Percentiles rank a stretch among this genome's conserved stretches.
These are phyloP conservation scores for Acer saccharum DNA, from an alignment of 345 rosid genomes.

Conservation along the genomic window DNA sequence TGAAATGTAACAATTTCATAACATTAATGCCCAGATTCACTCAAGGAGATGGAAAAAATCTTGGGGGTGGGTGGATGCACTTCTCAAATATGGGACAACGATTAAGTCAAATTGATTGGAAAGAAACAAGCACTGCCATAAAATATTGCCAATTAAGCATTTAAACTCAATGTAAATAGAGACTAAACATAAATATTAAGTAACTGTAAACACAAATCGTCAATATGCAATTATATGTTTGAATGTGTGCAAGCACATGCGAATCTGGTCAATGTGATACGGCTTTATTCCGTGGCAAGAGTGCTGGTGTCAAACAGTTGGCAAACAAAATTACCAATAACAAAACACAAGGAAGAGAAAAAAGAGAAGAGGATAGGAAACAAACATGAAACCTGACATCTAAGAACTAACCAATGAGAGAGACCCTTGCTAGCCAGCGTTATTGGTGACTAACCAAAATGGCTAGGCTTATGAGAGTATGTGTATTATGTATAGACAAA, in stretches of 20 bases:
- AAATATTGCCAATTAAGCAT: no score
- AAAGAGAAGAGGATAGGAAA: background rate
- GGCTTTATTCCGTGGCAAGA: background rate
- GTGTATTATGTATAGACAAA: background rate
- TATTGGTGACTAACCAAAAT: background rate
- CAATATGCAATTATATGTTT: background rate
- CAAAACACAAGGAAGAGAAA: background rate
- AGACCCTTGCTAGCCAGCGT: background rate
- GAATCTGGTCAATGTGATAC: background rate
- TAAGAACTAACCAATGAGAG: background rate
- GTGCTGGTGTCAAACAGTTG: background rate
- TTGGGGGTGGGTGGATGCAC: no score
- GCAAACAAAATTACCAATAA: no score
- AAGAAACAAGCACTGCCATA: no score
- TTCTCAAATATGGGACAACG: no score
- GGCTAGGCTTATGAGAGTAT: background rate
- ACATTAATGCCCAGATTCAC: background rate
- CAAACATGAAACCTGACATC: background rate
- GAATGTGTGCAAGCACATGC: background rate
- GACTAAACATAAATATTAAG: no score
- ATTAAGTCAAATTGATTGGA: no score
- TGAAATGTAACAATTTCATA: slow-evolving; percentile 22
- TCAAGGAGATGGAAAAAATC: background rate
- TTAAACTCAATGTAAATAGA: no score
- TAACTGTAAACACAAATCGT: background rate